phyloP scores from a whole-genome alignment of 2,329 filamentous ascomycete species.

The Paraphaeosphaeria sporulosa region DNA sequence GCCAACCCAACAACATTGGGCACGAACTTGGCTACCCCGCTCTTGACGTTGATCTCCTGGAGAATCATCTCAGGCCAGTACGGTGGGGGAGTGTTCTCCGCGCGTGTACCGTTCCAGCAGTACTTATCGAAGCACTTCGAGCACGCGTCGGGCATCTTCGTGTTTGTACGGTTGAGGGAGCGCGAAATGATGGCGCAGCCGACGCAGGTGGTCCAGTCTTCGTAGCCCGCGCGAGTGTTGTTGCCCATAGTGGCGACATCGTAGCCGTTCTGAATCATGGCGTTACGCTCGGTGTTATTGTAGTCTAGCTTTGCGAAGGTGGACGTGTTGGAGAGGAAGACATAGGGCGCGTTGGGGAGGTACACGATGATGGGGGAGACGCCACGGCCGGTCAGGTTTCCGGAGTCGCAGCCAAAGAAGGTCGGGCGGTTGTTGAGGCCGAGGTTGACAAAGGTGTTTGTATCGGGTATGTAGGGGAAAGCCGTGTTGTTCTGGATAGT shows the following conservation, averaged over 20 bases:
- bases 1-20: conserved; percentile 32
- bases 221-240: conserved; percentile 74
- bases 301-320: conserved; percentile 74
- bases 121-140: conserved; percentile 78
- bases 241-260: conserved; percentile 84
- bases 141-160: conserved; percentile 75
- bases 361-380: conserved; percentile 80
- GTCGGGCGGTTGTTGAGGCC: conserved; percentile 76
- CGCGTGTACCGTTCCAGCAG: conserved; percentile 88
- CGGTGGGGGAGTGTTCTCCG: conserved; percentile 43
- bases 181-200: conserved; percentile 84
- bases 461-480: conserved; percentile 76
- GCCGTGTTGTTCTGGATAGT: conserved; percentile 70
- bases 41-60: conserved; percentile 26
- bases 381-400: conserved; percentile 64
- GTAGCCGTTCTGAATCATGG: conserved; percentile 86
- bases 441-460: conserved; percentile 80
- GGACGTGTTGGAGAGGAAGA: conserved; percentile 76
- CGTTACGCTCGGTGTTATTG: conserved; percentile 71
- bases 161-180: conserved; percentile 74
- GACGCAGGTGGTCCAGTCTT: conserved; percentile 80
- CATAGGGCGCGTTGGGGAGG: conserved; percentile 84
- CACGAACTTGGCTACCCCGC: conserved; percentile 31
- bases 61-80: conserved; percentile 39
- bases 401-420: conserved; percentile 80